Evolutionary conservation across 176 grass and related monocot species (phyloP).

Genomic region (bread wheat (Triticum aestivum)): DNA sequence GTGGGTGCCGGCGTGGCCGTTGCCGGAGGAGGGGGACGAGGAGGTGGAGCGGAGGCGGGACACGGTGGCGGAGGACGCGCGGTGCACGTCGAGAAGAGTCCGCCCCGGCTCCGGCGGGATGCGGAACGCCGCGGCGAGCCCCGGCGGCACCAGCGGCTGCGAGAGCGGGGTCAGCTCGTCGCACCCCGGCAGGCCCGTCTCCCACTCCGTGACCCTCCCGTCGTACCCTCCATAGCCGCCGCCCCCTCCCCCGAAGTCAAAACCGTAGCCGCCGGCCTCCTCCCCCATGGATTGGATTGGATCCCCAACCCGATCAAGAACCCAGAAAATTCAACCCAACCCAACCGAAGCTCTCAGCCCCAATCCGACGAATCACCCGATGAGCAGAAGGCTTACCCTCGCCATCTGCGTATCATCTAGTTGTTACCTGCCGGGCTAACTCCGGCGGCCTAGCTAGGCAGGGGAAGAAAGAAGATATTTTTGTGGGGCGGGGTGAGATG

Average conservation of each 20-base stretch:
- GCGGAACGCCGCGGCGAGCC: constrained; percentile 69
- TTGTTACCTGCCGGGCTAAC: neutral
- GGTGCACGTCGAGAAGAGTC: constrained; percentile 63
- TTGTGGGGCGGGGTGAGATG: neutral
- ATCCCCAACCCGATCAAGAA: neutral
- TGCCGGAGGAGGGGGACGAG: constrained; percentile 4
- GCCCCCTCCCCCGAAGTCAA: neutral
- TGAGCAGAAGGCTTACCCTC: neutral
- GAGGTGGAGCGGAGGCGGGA: constrained; percentile 44
- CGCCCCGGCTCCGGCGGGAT: constrained; percentile 74
- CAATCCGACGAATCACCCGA: neutral
- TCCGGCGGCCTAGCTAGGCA: neutral
- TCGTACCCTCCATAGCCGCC: constrained; percentile 15
- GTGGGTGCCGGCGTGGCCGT: neutral
- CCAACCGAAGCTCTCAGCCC: neutral
- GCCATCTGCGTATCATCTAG: neutral
- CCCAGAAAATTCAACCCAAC: too few species aligned
- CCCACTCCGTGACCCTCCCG: constrained; percentile 68
- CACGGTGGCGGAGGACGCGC: constrained; percentile 61
- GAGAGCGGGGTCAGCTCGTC: constrained; percentile 73
- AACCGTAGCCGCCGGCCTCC: constrained; percentile 33
- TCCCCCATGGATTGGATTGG: constrained; percentile 37
- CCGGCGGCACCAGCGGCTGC: constrained; percentile 65
- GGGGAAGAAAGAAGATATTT: constrained; percentile 17
- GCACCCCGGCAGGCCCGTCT: constrained; percentile 48